Evolutionary conservation across 306 rosid genomes (phyloP).

Genomic region (Amphicarpaea edgeworthii): DNA sequence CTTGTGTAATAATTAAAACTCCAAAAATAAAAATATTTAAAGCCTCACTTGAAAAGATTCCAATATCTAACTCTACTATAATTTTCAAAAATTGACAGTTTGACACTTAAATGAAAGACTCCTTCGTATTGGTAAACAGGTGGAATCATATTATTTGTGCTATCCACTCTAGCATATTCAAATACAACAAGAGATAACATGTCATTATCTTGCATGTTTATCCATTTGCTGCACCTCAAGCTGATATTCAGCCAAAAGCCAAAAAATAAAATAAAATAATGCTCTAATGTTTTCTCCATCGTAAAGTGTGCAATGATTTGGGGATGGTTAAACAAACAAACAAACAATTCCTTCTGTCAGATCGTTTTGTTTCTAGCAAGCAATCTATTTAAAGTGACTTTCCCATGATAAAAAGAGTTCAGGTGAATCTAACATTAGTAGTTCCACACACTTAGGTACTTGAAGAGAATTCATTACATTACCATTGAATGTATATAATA

Average conservation of each 20-base stretch:
- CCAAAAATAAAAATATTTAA: conserved; percentile 27
- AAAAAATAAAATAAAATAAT: not conserved
- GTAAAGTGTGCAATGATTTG: not conserved
- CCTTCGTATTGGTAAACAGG: not conserved
- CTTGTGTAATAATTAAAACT: conserved; percentile 12
- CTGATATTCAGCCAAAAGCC: not conserved
- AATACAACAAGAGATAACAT: conserved; percentile 15
- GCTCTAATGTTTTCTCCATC: not conserved
- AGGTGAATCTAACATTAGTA: conserved; percentile 20
- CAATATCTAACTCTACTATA: conserved; percentile 13
- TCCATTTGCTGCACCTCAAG: not conserved
- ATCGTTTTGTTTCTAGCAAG: conserved; percentile 17
- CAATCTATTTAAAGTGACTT: conserved; percentile 34
- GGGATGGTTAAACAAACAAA: not conserved
- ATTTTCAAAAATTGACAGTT: conserved; percentile 13
- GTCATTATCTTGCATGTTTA: not conserved
- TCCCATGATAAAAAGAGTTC: conserved; percentile 13
- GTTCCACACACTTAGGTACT: not conserved
- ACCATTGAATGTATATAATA: not conserved
- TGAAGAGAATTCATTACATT: not conserved
- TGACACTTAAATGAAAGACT: conserved; percentile 2
- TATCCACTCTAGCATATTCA: conserved; percentile 23
- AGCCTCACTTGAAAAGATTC: conserved; percentile 6
- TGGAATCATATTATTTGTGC: not conserved
- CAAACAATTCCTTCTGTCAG: conserved; percentile 27